Base-by-base conservation (phyloP, 108 stramenopile species). In the Chaetoceros tenuissimus region DNA sequence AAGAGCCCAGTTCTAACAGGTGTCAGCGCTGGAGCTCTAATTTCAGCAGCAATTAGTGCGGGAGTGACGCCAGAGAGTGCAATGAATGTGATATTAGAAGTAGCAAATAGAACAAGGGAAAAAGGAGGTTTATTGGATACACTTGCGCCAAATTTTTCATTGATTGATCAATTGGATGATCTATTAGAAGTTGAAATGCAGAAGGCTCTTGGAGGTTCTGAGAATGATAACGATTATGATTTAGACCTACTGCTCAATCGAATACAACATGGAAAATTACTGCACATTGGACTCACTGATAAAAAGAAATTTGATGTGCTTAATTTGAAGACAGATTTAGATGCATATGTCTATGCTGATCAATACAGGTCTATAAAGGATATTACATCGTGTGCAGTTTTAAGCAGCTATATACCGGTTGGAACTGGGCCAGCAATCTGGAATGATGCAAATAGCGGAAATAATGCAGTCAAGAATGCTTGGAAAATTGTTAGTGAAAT, bases 331-430 rank as follows among this genome's bases (percentile, higher is more conserved):
- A 40, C 50, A 1, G 63, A 79, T 64, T 60, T 34, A 45, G 56
- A 77, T 3, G 71, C 84, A 16, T 81, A 81, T 60, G 47, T 68
- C 3, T 81, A 77, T 53, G 80, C 81, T 25, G 80, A 85, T 62
- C 25, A 69, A 7, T 85, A 63, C 64, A 49, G 75, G 45, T 47
- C 65, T 47, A 31, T 77, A 0, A 72, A 85, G 46, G 84, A 85
- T 46, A 59, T 78, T 7, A 22, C 79, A 28, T 67, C 84, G 17
- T 62, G 67, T 21, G 64, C 75, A 45, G 56, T 85, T 54, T 64
- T 85, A 56, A 81, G 79, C 48, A 70, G 68, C 10, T 81, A 81
- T 51, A 66, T 84, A n/a, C 80, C 84, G 8, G 84, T 79, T 10
- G 60, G 54, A 0, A 85, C 84, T 0, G 84, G 80, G 19, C 71